A percentile compares a stretch with the other conserved stretches of the same genome.
Evolutionary conservation across 306 rosid genomes (phyloP).

Genomic region (Prunus campanulata): DNA sequence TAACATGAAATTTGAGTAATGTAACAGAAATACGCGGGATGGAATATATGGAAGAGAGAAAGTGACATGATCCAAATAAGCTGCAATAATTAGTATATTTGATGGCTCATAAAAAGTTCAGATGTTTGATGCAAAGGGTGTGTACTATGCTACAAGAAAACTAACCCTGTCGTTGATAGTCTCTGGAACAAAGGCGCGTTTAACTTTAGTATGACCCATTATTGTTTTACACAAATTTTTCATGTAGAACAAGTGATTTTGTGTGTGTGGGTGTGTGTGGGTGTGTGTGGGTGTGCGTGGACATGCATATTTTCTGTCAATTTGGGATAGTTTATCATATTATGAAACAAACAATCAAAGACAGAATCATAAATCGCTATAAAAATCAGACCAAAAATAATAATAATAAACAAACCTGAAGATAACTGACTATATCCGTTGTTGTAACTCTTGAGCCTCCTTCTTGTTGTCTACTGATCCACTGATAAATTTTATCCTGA

Average conservation of each 20-base stretch:
- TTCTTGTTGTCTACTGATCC: constrained; percentile 83
- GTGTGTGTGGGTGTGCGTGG: not conserved
- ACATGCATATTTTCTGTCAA: not conserved
- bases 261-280: not conserved
- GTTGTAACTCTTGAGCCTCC: constrained; percentile 72
- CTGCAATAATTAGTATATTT: not conserved
- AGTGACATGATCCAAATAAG: not conserved
- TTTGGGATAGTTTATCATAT: not conserved
- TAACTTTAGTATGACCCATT: not conserved
- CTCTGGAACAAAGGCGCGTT: not conserved
- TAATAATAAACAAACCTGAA: constrained; percentile 50
- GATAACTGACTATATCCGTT: constrained; percentile 57
- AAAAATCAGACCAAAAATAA: not conserved
- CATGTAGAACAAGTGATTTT: not conserved
- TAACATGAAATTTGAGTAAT: not conserved
- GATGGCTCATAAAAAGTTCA: not conserved
- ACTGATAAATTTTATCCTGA: constrained; percentile 83
- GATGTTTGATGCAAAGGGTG: not conserved
- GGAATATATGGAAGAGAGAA: not conserved
- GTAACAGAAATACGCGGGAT: not conserved
- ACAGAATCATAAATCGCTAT: not conserved
- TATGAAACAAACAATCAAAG: not conserved
- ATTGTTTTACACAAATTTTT: not conserved
- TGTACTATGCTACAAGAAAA: not conserved
- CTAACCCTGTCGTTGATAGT: not conserved